A percentile compares a stretch with the other conserved stretches of the same genome.
Evolutionary conservation across 164 flowering plant genomes (phyloP).

Genomic region (Aristolochia californica): DNA sequence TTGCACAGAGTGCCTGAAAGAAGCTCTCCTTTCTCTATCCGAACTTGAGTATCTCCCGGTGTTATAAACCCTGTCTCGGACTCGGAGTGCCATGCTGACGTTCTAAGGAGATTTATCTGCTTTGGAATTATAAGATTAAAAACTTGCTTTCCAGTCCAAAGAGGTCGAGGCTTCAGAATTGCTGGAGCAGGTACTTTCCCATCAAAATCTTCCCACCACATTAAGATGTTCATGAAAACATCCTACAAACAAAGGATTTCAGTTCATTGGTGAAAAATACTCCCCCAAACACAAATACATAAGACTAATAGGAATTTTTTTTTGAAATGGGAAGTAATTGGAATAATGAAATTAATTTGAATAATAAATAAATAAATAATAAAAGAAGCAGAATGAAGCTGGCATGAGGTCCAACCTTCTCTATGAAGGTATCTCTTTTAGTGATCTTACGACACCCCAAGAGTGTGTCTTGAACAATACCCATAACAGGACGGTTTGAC

Average conservation of each 20-base stretch:
- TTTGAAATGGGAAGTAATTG: too few relatives aligned
- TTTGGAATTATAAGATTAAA: conserved; percentile 94
- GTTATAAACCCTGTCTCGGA: conserved; percentile 71
- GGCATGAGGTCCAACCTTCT: conserved; percentile 45
- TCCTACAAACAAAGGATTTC: conserved; percentile 71
- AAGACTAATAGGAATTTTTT: background rate
- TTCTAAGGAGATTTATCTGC: conserved; percentile 84
- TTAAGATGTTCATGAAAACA: conserved; percentile 93
- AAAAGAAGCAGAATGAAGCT: too few relatives aligned
- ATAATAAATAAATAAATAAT: background rate
- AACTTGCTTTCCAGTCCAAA: conserved; percentile 99
- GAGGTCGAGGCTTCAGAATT: conserved; percentile 87
- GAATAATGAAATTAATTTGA: background rate
- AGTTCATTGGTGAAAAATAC: too few relatives aligned
- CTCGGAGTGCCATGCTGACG: conserved; percentile 88
- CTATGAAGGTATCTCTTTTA: conserved; percentile 92
- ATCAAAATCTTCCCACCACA: conserved; percentile 99
- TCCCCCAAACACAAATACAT: background rate
- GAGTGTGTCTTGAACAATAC: conserved; percentile 97
- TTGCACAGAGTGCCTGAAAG: conserved; percentile 93
- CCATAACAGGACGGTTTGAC: conserved; percentile 95
- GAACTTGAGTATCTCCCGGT: conserved; percentile 87
- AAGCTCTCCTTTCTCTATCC: conserved; percentile 90
- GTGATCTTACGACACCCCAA: conserved; percentile 95
- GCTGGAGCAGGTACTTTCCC: conserved; percentile 96